A percentile compares a stretch with the other conserved stretches of the same genome.
phyloP scores from a whole-genome alignment of 2,329 filamentous ascomycete species.

The Diplodia intermedia region DNA sequence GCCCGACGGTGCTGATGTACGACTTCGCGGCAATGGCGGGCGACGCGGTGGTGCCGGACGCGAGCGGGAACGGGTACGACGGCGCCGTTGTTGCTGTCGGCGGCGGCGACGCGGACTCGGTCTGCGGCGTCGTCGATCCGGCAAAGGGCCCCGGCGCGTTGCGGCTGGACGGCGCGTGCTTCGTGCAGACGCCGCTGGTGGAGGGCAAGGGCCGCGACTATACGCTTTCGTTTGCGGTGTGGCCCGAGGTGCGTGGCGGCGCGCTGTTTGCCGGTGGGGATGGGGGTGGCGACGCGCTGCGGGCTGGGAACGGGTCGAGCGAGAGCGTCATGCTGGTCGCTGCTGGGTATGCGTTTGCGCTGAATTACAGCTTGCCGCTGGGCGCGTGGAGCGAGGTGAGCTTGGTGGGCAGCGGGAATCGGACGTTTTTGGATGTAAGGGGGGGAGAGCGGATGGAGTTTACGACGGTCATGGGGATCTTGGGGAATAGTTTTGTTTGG shows the following conservation, averaged over 20 bases:
- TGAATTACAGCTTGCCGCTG: constrained; percentile 52
- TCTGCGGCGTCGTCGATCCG: constrained; percentile 33
- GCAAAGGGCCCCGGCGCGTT: constrained; percentile 34
- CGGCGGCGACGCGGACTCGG: neutral
- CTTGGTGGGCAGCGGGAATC: constrained; percentile 47
- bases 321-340: constrained; percentile 50
- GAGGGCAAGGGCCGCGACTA: constrained; percentile 64
- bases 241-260: constrained; percentile 38
- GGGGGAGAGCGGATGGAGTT: constrained; percentile 44
- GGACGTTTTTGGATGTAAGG: constrained; percentile 47
- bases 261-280: constrained; percentile 50
- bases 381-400: constrained; percentile 47
- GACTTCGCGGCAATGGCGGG: constrained; percentile 37
- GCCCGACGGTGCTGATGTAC: constrained; percentile 48
- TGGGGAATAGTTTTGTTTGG: constrained; percentile 53
- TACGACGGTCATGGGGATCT: constrained; percentile 52
- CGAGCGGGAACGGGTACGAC: constrained; percentile 52
- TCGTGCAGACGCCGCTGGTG: constrained; percentile 56
- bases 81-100: constrained; percentile 42
- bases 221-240: constrained; percentile 57
- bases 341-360: constrained; percentile 48
- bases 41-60: constrained; percentile 42
- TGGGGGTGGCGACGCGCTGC: constrained; percentile 46
- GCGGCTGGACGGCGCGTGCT: constrained; percentile 49
- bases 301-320: constrained; percentile 33